Evolutionary conservation across 2,329 filamentous ascomycete species (phyloP).

Genomic region (Fragosphaeria purpurea): DNA sequence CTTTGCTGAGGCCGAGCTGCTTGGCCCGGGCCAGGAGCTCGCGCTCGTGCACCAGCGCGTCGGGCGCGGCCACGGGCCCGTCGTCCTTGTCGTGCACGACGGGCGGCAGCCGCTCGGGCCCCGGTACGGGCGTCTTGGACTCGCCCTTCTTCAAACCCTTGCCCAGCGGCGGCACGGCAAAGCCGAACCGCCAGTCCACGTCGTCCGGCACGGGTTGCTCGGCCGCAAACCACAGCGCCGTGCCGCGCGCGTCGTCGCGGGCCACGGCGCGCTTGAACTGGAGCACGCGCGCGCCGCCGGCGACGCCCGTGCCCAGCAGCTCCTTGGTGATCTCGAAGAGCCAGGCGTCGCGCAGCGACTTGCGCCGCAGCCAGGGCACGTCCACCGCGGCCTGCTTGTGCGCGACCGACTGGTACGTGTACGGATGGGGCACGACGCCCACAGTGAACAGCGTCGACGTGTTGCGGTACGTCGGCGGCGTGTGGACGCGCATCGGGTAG

Average conservation of each 20-base stretch:
- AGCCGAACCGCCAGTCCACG: conserved; percentile 84
- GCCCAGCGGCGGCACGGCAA: conserved; percentile 54
- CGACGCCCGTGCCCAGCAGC: conserved; percentile 53
- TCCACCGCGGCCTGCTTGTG: conserved; percentile 52
- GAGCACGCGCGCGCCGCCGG: conserved; percentile 55
- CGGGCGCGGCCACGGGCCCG: conserved; percentile 39
- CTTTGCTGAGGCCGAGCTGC: conserved; percentile 33
- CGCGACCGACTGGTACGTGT: conserved; percentile 64
- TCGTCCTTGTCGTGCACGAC: conserved; percentile 36
- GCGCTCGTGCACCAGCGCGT: conserved; percentile 45
- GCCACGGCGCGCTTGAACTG: conserved; percentile 76
- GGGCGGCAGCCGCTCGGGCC: conserved; percentile 45
- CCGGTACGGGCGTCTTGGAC: conserved; percentile 47
- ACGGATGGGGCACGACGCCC: conserved; percentile 82
- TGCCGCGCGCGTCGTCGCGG: conserved; percentile 49
- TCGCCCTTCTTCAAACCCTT: conserved; percentile 38
- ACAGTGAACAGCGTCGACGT: conserved; percentile 66
- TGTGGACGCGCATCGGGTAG: conserved; percentile 56
- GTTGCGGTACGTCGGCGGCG: conserved; percentile 60
- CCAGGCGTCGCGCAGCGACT: conserved; percentile 70
- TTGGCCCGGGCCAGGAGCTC: conserved; percentile 38
- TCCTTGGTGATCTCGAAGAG: conserved; percentile 60
- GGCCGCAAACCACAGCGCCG: conserved; percentile 75
- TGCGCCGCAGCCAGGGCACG: conserved; percentile 53
- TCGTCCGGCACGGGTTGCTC: conserved; percentile 54